phyloP scores from a whole-genome alignment of 371 early-diverging fungal species.

The Rhizopus microsporus region DNA sequence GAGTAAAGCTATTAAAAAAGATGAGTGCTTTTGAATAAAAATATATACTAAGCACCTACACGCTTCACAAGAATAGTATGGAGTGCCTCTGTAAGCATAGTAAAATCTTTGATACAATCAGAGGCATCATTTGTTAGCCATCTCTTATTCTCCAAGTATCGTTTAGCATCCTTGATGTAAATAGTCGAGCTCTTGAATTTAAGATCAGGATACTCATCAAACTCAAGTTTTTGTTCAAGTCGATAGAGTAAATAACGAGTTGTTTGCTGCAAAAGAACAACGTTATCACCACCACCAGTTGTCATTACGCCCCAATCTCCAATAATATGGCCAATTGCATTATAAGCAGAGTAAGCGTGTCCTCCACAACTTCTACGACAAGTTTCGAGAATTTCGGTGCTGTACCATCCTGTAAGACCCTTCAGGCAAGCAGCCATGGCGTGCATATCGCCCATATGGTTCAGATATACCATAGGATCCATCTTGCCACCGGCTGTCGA shows the following conservation, averaged over 20 bases:
- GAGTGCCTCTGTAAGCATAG: slow-evolving; percentile 32
- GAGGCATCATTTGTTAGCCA: slow-evolving; percentile 29
- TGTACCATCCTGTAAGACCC: slow-evolving; percentile 58
- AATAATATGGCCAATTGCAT: slow-evolving; percentile 62
- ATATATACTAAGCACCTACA: slow-evolving; percentile 19
- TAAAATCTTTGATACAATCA: slow-evolving; percentile 30
- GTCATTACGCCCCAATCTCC: slow-evolving; percentile 72
- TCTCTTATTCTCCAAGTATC: slow-evolving; percentile 23
- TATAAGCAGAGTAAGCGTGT: slow-evolving; percentile 69
- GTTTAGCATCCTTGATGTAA: slow-evolving; percentile 34
- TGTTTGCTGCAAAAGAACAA: slow-evolving; percentile 65
- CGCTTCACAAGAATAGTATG: slow-evolving; percentile 37
- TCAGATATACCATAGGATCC: slow-evolving; percentile 48
- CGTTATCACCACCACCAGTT: slow-evolving; percentile 76
- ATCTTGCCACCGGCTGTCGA: slow-evolving; percentile 44
- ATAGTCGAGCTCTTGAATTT: slow-evolving; percentile 39
- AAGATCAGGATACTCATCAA: slow-evolving; percentile 28
- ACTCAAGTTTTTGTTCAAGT: slow-evolving; percentile 30
- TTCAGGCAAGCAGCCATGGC: slow-evolving; percentile 61
- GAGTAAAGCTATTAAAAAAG: slow-evolving; percentile 24
- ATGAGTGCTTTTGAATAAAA: neutral
- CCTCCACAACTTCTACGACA: slow-evolving; percentile 64
- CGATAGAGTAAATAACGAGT: slow-evolving; percentile 34
- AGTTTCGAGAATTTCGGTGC: slow-evolving; percentile 60
- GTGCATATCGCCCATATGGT: slow-evolving; percentile 64